These are phyloP conservation scores for Fusarium sp. DNA, from an alignment of 2,329 filamentous ascomycete genomes.

Conservation along the genomic window DNA sequence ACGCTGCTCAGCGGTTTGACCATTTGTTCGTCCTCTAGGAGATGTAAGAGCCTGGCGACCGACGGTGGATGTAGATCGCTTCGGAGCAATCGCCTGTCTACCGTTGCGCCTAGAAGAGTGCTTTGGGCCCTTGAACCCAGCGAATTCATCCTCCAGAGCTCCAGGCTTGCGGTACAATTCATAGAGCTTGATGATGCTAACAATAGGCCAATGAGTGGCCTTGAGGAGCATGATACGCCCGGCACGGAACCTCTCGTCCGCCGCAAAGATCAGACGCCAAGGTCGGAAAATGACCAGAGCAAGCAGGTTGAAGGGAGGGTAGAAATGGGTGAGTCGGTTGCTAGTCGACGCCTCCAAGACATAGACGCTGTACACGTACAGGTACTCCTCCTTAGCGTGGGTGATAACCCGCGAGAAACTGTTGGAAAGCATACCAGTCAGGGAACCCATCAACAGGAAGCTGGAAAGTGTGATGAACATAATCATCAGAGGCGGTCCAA, in stretches of 20 bases:
- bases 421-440: slow-evolving; percentile 83
- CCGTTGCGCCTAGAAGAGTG: slow-evolving; percentile 44
- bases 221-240: slow-evolving; percentile 72
- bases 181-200: slow-evolving; percentile 76
- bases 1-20: slow-evolving; percentile 24
- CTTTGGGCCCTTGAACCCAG: slow-evolving; percentile 62
- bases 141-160: slow-evolving; percentile 57
- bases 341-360: slow-evolving; percentile 75
- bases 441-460: slow-evolving; percentile 80
- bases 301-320: slow-evolving; percentile 79
- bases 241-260: slow-evolving; percentile 71
- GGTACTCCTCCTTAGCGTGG: slow-evolving; percentile 78
- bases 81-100: slow-evolving; percentile 27
- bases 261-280: slow-evolving; percentile 74
- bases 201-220: slow-evolving; percentile 74
- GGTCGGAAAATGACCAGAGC: slow-evolving; percentile 79
- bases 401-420: slow-evolving; percentile 75
- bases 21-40: slow-evolving; percentile 32
- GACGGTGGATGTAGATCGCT: slow-evolving; percentile 35
- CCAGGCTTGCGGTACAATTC: slow-evolving; percentile 63
- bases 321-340: slow-evolving; percentile 76
- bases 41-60: slow-evolving; percentile 36
- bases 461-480: slow-evolving; percentile 83
- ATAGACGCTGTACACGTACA: slow-evolving; percentile 78
- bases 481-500: slow-evolving; percentile 72